Evolutionary conservation across 176 grass and related monocot species (phyloP).

Genomic region (Carex littledalei): DNA sequence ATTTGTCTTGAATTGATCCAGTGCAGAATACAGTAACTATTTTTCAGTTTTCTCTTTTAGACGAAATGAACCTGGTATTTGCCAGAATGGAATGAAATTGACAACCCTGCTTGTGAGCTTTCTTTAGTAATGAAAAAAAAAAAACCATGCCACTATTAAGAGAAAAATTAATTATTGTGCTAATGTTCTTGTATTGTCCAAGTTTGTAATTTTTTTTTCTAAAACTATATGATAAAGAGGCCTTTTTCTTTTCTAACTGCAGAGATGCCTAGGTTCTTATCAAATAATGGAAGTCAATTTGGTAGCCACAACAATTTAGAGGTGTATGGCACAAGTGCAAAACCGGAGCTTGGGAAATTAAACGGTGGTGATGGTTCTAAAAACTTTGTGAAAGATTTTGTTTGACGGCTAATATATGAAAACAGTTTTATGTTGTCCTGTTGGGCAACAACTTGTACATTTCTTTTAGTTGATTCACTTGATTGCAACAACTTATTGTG

Average conservation of each 20-base stretch:
- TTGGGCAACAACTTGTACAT: not conserved
- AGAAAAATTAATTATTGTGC: not conserved
- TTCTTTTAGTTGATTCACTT: not conserved
- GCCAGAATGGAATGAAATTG: not conserved
- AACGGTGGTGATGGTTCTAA: not conserved
- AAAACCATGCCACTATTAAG: not conserved
- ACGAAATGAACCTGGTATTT: not conserved
- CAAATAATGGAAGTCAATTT: not conserved
- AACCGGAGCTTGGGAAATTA: not conserved
- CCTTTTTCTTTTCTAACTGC: not conserved
- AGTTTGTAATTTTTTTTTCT: not conserved
- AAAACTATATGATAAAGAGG: not conserved
- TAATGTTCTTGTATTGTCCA: not conserved
- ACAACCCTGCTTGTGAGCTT: not conserved
- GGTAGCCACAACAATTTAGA: not conserved
- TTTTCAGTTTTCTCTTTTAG: not conserved
- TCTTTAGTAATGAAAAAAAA: not conserved
- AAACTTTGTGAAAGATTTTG: not conserved
- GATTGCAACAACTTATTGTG: not conserved
- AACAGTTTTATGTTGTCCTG: not conserved
- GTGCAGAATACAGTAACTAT: not conserved
- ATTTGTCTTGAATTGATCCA: not conserved
- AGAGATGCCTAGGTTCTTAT: not conserved
- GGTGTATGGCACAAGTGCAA: not conserved
- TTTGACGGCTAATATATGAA: not conserved